Base-by-base conservation (phyloP, 257 asterid genomes). In the Capsicum baccatum region DNA sequence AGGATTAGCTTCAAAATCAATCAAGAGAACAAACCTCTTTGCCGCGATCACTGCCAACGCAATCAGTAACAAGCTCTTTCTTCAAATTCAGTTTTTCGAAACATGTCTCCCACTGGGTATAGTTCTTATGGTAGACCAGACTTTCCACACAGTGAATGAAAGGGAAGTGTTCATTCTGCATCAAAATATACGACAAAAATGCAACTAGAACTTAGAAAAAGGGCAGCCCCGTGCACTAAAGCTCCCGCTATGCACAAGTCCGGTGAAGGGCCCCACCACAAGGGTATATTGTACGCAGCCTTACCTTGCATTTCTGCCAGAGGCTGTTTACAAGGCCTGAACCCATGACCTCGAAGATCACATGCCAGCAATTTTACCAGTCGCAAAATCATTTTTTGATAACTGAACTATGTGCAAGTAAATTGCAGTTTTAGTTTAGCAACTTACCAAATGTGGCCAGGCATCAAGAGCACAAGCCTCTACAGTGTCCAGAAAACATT, bases 391-490 rank as follows among this genome's bases (percentile, higher is more conserved):
- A 73, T n/a, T 73, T 48, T 48, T 47, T 15, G 3, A 73, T 3
- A 47, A 19, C 59, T 48, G 3, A 71, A 47, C n/a, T 73, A 48
- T 19, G 59, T 4, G n/a, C 26, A 16, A 5, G 37, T n/a, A 13
- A 64, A 3, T 19, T 67, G 47, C 3, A 6, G 35, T 37, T 59
- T 21, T 81, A 79, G 62, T 66, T 48, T 48, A 64, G 63, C 7
- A 39, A 87, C 97, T 91, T 67, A 96, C 99, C 98, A 93, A 86
- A 85, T 92, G 89, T 59, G 98, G 99, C 98, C 98, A 96, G 85
- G 76, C 84, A 91, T 93, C 92, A 64, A 96, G 93, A 8, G 99
- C 98, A 87, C 99, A 96, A 35, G 97, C 93, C 91, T 96, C 99
- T 76, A 96, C 92, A 67, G 91, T 86, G 91, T 96, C 94, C 91